Evolutionary conservation across 768 basidiomycete genomes (phyloP).

Genomic region (Leucocoprinus leucothites): DNA sequence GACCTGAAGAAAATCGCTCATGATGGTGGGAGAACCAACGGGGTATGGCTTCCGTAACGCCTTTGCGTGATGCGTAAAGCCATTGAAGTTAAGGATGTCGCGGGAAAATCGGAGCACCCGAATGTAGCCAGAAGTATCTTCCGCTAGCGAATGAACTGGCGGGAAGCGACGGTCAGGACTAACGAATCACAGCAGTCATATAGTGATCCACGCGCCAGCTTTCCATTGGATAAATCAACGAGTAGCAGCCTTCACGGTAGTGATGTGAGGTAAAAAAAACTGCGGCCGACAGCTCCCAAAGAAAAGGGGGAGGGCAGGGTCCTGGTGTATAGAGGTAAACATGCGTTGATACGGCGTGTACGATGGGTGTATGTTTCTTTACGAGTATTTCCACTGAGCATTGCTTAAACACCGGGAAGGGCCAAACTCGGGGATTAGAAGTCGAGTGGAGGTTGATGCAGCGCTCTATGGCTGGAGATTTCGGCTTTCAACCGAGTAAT

Average conservation of each 20-base stretch:
- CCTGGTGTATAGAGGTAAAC: neutral
- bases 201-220: neutral
- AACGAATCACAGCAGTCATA: neutral
- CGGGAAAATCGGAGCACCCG: neutral
- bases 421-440: too few relatives aligned
- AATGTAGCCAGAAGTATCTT: neutral
- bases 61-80: neutral
- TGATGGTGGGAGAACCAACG: neutral
- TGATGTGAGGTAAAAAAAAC: neutral
- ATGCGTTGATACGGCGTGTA: too few relatives aligned
- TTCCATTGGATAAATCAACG: neutral
- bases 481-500: too few relatives aligned
- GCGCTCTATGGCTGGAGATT: neutral
- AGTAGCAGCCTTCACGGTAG: neutral
- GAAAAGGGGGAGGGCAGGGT: neutral
- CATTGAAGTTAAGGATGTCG: neutral
- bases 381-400: neutral
- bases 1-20: neutral
- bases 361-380: neutral
- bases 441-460: too few relatives aligned
- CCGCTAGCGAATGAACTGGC: neutral
- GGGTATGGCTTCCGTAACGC: slow-evolving; percentile 2
- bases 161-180: neutral
- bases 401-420: too few relatives aligned
- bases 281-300: too few relatives aligned